Percentiles rank a stretch among this genome's conserved stretches.
Conservation (phyloP, 1,284 basidiomycete species). For the Sanghuangporus baumii region DNA sequence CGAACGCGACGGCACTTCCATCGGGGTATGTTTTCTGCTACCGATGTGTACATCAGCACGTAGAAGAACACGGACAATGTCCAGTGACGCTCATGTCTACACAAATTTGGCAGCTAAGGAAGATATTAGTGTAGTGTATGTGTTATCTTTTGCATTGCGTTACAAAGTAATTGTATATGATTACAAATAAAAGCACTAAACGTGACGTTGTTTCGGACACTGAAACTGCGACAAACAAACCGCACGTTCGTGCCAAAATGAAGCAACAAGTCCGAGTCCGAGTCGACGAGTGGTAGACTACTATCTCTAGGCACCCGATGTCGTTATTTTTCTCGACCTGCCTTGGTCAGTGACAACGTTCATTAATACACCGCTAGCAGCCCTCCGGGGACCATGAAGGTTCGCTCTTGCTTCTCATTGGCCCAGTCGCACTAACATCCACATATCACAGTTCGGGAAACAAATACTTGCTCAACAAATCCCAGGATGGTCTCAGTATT, state of each 20-base stretch:
- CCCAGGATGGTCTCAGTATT: slow-evolving; percentile 94
- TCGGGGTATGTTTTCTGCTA: slow-evolving; percentile 97
- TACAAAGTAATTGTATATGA: neutral
- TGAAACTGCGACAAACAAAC: neutral
- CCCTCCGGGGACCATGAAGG: slow-evolving; percentile 30
- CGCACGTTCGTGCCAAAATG: slow-evolving; percentile 14
- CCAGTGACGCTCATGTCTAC: slow-evolving; percentile 81
- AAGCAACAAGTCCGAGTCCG: neutral
- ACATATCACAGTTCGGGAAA: slow-evolving; percentile 83
- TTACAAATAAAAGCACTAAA: neutral
- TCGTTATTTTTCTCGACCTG: neutral
- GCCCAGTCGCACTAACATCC: slow-evolving; percentile 16
- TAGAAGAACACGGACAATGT: slow-evolving; percentile 75
- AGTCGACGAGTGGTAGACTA: neutral
- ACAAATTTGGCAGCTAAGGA: slow-evolving; percentile 77
- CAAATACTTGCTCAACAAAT: slow-evolving; percentile 96
- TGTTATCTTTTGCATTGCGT: neutral
- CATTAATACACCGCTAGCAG: neutral
- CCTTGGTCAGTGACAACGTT: neutral
- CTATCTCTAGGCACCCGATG: neutral
- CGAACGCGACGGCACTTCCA: slow-evolving; percentile 87
- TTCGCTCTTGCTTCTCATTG: slow-evolving; percentile 18
- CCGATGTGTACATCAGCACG: slow-evolving; percentile 83
- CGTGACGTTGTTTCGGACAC: neutral
- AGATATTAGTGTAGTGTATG: slow-evolving; percentile 72